Conservation (phyloP, 2,329 filamentous ascomycete species). For the Colletotrichum musicola region DNA sequence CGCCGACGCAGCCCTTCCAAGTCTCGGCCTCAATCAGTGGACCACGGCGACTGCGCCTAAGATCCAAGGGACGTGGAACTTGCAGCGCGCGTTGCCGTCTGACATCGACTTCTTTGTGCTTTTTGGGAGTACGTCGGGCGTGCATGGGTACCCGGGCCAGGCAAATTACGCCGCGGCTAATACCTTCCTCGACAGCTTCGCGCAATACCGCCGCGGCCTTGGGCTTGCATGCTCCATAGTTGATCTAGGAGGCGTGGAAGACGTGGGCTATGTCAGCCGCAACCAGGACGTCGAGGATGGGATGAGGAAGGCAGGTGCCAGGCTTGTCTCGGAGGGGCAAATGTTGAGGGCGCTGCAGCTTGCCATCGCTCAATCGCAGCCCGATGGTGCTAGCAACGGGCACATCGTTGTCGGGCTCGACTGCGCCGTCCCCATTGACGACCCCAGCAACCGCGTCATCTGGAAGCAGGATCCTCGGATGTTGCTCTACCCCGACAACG, state of each 20-base stretch:
- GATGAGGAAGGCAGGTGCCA: constrained; percentile 7
- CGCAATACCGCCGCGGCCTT: constrained; percentile 48
- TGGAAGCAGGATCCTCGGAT: constrained; percentile 27
- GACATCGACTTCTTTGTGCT: constrained; percentile 54
- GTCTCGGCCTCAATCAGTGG: constrained; percentile 54
- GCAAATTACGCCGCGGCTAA: constrained; percentile 57
- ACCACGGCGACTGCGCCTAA: constrained; percentile 52
- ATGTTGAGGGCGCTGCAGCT: constrained; percentile 12
- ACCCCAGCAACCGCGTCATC: not conserved
- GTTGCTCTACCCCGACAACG: not conserved
- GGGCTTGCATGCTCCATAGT: constrained; percentile 54
- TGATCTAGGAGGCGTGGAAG: constrained; percentile 54
- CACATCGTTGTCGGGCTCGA: constrained; percentile 1
- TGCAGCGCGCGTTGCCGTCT: constrained; percentile 47
- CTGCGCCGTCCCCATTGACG: not conserved
- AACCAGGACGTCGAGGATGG: constrained; percentile 47
- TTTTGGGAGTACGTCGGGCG: constrained; percentile 50
- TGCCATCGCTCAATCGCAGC: not conserved
- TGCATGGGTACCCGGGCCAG: constrained; percentile 51
- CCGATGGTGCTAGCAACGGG: not conserved
- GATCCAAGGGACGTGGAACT: constrained; percentile 56
- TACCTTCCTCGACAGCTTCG: constrained; percentile 55
- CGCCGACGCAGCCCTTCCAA: constrained; percentile 41
- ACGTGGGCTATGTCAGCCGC: constrained; percentile 51
- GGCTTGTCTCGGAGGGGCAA: not conserved